phyloP scores from a whole-genome alignment of 2,329 filamentous ascomycete species.

The Hymenoscyphus scutula region DNA sequence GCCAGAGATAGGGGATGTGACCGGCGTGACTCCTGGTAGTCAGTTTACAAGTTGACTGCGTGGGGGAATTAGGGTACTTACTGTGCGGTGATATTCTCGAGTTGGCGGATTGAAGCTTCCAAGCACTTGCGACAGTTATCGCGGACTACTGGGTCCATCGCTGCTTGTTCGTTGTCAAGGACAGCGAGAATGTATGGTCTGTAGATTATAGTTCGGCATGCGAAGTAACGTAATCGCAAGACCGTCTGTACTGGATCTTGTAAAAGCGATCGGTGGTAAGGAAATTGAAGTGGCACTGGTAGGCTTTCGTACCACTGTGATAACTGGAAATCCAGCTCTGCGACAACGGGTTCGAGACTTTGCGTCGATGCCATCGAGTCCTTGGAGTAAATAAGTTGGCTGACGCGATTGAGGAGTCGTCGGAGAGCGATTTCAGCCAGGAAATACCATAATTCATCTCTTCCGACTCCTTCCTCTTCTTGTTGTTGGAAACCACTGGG shows the following conservation, averaged over 20 bases:
- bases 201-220: constrained; percentile 83
- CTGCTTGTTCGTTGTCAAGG: constrained; percentile 71
- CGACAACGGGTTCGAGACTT: constrained; percentile 73
- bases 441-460: constrained; percentile 84
- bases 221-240: constrained; percentile 75
- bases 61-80: constrained; percentile 44
- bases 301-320: constrained; percentile 83
- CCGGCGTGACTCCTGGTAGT: constrained; percentile 63
- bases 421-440: constrained; percentile 78
- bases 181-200: constrained; percentile 79
- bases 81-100: constrained; percentile 77
- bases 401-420: constrained; percentile 73
- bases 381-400: constrained; percentile 76
- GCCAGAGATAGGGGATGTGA: constrained; percentile 83
- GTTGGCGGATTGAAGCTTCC: constrained; percentile 74
- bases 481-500: constrained; percentile 72
- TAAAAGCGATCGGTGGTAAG: constrained; percentile 64
- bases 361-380: constrained; percentile 69
- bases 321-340: constrained; percentile 78
- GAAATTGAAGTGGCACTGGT: constrained; percentile 72
- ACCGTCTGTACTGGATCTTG: constrained; percentile 77
- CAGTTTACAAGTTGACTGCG: constrained; percentile 12
- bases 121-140: constrained; percentile 80
- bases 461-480: constrained; percentile 64
- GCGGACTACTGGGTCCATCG: constrained; percentile 68